Base-by-base conservation (phyloP, 2,329 filamentous ascomycete species). In the Calonectria fujianensis region DNA sequence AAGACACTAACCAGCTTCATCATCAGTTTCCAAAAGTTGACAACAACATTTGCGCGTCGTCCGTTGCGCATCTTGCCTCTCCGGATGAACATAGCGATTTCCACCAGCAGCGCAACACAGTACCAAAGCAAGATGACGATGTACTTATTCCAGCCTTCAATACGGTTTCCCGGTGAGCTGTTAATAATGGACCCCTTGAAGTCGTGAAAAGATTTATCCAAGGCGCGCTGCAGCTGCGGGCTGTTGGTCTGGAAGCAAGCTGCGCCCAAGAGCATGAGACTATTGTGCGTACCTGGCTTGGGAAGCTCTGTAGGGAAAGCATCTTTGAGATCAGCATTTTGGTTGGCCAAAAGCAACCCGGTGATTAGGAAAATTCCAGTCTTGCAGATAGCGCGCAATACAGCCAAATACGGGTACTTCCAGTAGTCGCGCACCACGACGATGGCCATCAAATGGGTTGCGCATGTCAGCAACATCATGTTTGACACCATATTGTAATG, bases 401-500 rank as follows among this genome's bases (percentile, higher is more conserved):
- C 31, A 3, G 63, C 74, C 7, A 75, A 41, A 66, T 66, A 75
- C 18, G 66, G 9, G 35, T 64, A 70, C 67, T 73, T 48, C 74
- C 74, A 75, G 66, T 73, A 75, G 32, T 73, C 50, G 13, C 70
- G 66, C 11, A 75, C 74, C 18, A 73, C 70, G 16, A 68, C 51
- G 27, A 73, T 65, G 35, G 74, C 70, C 70, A 73, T 75, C 16
- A 75, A 52, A 35, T 75, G 74, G 1, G 74, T 75, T 1, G 70
- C 74, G 39, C 74, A 75, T 1, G 74, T 75, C 5, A 75, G 63
- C 41, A 75, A 37, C 70, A 75, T 73, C 70, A 73, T 24, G 67
- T 73, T 75, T 24, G 74, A 68, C 20, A 75, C 70, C 41, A 75
- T 65, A 59, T 75, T 73, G 37, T 75, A 75, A 48, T 75, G 73